A percentile compares a stretch with the other conserved stretches of the same genome.
Evolutionary conservation across 1,284 basidiomycete species (phyloP).

Genomic region (Cutaneotrichosporon sp.): DNA sequence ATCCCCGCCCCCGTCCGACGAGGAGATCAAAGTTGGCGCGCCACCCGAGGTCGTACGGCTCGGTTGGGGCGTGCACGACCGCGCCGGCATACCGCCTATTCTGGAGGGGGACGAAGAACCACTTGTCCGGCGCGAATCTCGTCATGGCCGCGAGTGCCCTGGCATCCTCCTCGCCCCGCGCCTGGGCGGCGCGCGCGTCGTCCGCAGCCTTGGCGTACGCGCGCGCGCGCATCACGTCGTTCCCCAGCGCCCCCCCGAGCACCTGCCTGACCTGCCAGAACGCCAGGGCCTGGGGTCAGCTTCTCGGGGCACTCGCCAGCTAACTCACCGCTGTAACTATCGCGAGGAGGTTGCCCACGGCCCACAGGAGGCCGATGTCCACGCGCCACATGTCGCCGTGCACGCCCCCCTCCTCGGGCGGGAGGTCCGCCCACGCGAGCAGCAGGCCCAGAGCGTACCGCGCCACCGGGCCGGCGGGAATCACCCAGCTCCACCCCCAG

Average conservation of each 20-base stretch:
- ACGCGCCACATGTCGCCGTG: conserved; percentile 14
- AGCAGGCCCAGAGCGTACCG: conserved; percentile 33
- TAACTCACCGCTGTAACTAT: conserved; percentile 37
- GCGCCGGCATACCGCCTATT: conserved; percentile 18
- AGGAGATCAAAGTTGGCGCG: conserved; percentile 31
- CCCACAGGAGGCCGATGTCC: conserved; percentile 28
- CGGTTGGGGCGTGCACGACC: conserved; percentile 23
- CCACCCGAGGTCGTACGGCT: conserved; percentile 39
- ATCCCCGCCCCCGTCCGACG: conserved; percentile 24
- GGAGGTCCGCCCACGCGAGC: conserved; percentile 42
- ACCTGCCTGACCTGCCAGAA: conserved; percentile 27
- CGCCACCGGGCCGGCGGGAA: conserved; percentile 43
- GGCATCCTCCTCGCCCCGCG: conserved; percentile 6
- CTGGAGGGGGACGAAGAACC: conserved; percentile 39
- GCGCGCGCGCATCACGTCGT: conserved; percentile 36
- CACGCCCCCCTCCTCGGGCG: conserved; percentile 28
- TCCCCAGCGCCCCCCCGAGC: conserved; percentile 33
- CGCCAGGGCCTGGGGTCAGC: conserved; percentile 34
- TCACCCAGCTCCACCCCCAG: conserved; percentile 39
- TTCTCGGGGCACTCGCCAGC: neutral
- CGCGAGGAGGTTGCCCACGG: conserved; percentile 32
- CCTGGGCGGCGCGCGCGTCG: neutral
- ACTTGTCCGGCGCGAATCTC: conserved; percentile 24
- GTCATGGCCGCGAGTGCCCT: conserved; percentile 5
- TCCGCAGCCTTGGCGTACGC: conserved; percentile 24